A percentile compares a stretch with the other conserved stretches of the same genome.
phyloP scores from a whole-genome alignment of 768 basidiomycete genomes.

The Daedaleopsis sinensis region DNA sequence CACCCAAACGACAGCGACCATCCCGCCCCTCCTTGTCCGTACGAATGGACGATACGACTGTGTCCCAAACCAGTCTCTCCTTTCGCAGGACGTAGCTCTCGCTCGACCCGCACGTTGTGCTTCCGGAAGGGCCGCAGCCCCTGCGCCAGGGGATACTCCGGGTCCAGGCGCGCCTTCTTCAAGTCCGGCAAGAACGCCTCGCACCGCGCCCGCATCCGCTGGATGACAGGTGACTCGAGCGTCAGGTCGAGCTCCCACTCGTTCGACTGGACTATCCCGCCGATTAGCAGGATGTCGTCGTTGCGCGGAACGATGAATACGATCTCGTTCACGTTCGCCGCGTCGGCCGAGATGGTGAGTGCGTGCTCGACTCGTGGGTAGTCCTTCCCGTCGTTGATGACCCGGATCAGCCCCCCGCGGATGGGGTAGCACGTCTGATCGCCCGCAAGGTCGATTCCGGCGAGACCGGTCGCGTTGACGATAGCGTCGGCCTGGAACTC shows the following conservation, averaged over 20 bases:
- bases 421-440: constrained; percentile 40
- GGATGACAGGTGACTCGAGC: constrained; percentile 20
- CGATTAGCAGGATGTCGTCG: constrained; percentile 38
- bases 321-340: constrained; percentile 31
- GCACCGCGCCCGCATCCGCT: constrained; percentile 19
- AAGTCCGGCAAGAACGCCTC: constrained; percentile 22
- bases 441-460: constrained; percentile 33
- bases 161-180: constrained; percentile 16
- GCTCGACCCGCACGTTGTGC: constrained; percentile 22
- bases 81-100: constrained; percentile 4
- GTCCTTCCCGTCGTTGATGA: constrained; percentile 37
- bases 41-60: constrained; percentile 25
- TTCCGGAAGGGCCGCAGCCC: constrained; percentile 22
- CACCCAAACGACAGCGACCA: constrained; percentile 27
- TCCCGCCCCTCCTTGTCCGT: constrained; percentile 26
- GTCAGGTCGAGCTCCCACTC: constrained; percentile 22
- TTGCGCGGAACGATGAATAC: constrained; percentile 32
- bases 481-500: constrained; percentile 35
- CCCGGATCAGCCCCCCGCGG: constrained; percentile 35
- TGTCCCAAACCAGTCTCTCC: not conserved
- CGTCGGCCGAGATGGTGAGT: not conserved
- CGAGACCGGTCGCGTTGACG: constrained; percentile 41
- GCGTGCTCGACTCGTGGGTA: constrained; percentile 37
- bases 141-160: constrained; percentile 19
- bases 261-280: constrained; percentile 24